phyloP scores from a whole-genome alignment of 768 basidiomycete genomes.

The Tulasnella sp. region DNA sequence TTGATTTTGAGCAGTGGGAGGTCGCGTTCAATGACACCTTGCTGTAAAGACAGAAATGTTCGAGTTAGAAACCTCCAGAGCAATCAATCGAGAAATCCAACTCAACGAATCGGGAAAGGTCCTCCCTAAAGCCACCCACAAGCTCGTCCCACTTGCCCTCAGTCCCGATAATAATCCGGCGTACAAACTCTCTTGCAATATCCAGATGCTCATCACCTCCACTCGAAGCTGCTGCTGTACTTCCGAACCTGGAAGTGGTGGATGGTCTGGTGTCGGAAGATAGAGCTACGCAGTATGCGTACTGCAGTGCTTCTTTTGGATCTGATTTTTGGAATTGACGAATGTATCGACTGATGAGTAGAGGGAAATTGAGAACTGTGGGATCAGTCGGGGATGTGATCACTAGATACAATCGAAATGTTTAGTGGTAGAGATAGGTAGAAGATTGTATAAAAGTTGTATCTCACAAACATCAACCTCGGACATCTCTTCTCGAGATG shows the following conservation, averaged over 20 bases:
- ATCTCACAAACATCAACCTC: constrained; percentile 70
- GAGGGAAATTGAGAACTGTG: constrained; percentile 67
- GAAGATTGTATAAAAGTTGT: background rate
- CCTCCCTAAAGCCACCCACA: constrained; percentile 80
- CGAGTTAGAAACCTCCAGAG: background rate
- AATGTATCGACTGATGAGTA: constrained; percentile 84
- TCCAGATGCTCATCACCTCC: constrained; percentile 61
- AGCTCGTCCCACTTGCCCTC: constrained; percentile 85
- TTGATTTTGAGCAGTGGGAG: constrained; percentile 59
- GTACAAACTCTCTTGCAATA: constrained; percentile 63
- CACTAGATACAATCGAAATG: constrained; percentile 32
- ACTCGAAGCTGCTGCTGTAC: background rate
- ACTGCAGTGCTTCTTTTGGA: constrained; percentile 86
- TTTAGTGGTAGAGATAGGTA: background rate
- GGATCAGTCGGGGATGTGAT: constrained; percentile 52
- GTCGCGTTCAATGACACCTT: constrained; percentile 77
- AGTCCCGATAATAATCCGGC: constrained; percentile 67
- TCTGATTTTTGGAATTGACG: constrained; percentile 87
- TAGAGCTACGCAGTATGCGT: constrained; percentile 77
- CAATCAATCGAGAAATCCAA: constrained; percentile 18
- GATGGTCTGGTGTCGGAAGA: constrained; percentile 40
- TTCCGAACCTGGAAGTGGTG: background rate
- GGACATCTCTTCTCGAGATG: constrained; percentile 65
- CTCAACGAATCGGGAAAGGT: constrained; percentile 82
- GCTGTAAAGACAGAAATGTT: constrained; percentile 32